phyloP scores from a whole-genome alignment of 2,329 filamentous ascomycete species.

The Colletotrichum sojae region DNA sequence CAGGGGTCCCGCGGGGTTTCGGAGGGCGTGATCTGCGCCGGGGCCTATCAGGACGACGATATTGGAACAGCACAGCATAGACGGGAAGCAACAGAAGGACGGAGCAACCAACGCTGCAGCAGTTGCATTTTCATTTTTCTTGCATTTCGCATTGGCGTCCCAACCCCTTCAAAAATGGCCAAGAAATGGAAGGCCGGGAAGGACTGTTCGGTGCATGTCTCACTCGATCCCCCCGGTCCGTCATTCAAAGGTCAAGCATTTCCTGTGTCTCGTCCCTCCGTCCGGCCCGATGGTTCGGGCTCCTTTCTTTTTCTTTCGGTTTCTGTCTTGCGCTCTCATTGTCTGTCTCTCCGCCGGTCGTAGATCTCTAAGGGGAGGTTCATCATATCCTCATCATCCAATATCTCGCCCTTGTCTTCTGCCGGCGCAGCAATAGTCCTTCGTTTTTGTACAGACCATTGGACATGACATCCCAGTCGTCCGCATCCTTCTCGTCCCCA shows the following conservation, averaged over 20 bases:
- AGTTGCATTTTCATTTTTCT: not conserved
- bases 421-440: not conserved
- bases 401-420: not conserved
- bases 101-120: not conserved
- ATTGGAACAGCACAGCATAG: too few relatives aligned
- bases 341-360: not conserved
- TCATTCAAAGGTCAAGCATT: slow-evolving; percentile 1
- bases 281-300: not conserved
- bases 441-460: not conserved
- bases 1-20: not conserved
- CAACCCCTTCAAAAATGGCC: not conserved
- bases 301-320: not conserved
- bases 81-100: too few relatives aligned
- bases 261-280: not conserved
- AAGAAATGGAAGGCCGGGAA: not conserved
- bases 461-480: not conserved
- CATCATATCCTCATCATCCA: not conserved
- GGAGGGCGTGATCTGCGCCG: slow-evolving; percentile 30
- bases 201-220: too few relatives aligned
- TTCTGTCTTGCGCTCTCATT: not conserved
- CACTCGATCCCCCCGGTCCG: not conserved
- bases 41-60: slow-evolving; percentile 9
- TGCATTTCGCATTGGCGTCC: not conserved
- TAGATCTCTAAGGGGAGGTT: not conserved
- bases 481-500: not conserved